phyloP scores from a whole-genome alignment of 78 protist species.

The Dictyostelium intermedium region DNA sequence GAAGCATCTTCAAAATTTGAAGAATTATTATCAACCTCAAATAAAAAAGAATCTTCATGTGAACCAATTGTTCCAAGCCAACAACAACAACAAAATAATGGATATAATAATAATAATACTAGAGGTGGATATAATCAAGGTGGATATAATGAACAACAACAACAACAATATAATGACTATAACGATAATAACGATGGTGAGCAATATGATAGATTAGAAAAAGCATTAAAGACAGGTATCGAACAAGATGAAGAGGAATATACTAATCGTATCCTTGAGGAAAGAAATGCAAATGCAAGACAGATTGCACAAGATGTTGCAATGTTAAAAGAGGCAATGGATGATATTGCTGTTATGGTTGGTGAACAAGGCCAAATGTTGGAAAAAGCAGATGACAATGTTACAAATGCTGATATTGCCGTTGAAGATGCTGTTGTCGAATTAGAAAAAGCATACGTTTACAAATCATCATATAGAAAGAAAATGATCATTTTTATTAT shows the following conservation, averaged over 20 bases:
- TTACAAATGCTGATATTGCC: neutral
- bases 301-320: constrained; percentile 16
- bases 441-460: constrained; percentile 31
- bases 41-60: constrained; percentile 8
- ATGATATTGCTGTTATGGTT: constrained; percentile 31
- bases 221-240: neutral
- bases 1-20: constrained; percentile 33
- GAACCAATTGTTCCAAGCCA: constrained; percentile 17
- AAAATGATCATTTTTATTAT: constrained; percentile 24
- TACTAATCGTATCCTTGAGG: constrained; percentile 23
- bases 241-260: constrained; percentile 15
- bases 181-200: too few species aligned
- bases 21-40: neutral
- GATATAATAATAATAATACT: neutral
- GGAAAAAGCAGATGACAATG: constrained; percentile 14
- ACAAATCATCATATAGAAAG: constrained; percentile 51
- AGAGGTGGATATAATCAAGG: neutral
- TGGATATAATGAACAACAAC: neutral
- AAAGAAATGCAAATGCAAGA: constrained; percentile 51
- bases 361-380: constrained; percentile 40
- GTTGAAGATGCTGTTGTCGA: constrained; percentile 40
- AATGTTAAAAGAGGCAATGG: constrained; percentile 6
- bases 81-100: neutral
- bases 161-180: neutral
- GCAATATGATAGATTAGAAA: neutral